Conservation (phyloP, 208 protist species). For the Trypanosoma theileri region DNA sequence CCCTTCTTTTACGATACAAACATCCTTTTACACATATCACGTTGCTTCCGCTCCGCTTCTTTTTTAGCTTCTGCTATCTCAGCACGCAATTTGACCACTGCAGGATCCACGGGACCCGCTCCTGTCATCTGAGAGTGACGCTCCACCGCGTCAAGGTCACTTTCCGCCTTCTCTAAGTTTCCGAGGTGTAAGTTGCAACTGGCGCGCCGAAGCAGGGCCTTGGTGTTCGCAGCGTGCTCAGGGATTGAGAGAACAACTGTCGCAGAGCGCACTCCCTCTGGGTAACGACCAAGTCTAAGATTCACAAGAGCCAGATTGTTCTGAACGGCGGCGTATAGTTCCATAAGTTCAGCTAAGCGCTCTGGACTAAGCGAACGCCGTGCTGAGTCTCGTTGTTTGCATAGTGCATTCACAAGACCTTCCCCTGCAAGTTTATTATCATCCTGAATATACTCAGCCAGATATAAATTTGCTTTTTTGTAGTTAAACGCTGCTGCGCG, state of each 20-base stretch:
- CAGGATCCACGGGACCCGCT: slow-evolving; percentile 22
- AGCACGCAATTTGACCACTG: slow-evolving; percentile 18
- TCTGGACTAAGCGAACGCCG: slow-evolving; percentile 1
- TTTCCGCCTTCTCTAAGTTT: slow-evolving; percentile 36
- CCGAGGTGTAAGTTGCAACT: slow-evolving; percentile 34
- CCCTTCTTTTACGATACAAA: slow-evolving; percentile 27
- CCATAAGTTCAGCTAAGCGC: slow-evolving; percentile 18
- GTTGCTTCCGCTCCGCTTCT: slow-evolving; percentile 28
- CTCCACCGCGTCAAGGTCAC: slow-evolving; percentile 37
- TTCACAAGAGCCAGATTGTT: slow-evolving; percentile 63
- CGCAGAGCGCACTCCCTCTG: slow-evolving; percentile 40
- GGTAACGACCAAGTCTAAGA: slow-evolving; percentile 48
- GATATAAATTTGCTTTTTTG: slow-evolving; percentile 66
- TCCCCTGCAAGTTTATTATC: slow-evolving; percentile 16
- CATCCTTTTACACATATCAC: slow-evolving; percentile 65
- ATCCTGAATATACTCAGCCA: slow-evolving; percentile 56
- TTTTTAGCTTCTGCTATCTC: slow-evolving; percentile 24
- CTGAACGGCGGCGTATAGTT: slow-evolving; percentile 42
- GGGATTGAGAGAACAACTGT: slow-evolving; percentile 39
- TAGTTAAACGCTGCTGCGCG: slow-evolving; percentile 60
- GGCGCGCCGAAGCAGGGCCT: slow-evolving; percentile 73
- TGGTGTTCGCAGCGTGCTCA: slow-evolving; percentile 27
- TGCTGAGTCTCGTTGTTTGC: not conserved
- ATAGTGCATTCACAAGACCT: slow-evolving; percentile 18
- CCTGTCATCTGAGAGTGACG: not conserved